Percentiles rank a stretch among this genome's conserved stretches.
These are phyloP conservation scores for Lanmaoa rubissima DNA, from an alignment of 768 basidiomycete genomes.

Conservation along the genomic window DNA sequence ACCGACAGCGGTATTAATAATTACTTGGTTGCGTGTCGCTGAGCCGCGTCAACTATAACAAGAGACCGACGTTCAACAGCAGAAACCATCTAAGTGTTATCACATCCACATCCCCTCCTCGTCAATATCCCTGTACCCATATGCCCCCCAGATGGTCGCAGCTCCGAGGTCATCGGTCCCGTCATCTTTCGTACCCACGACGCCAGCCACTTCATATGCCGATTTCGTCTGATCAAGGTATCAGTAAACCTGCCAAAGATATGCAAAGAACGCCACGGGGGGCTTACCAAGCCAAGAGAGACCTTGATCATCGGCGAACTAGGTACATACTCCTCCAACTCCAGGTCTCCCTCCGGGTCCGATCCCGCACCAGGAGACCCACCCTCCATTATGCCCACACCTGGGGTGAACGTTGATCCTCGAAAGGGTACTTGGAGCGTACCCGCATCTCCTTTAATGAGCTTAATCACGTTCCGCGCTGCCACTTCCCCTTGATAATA, in stretches of 20 bases:
- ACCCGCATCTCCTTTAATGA: conserved; percentile 33
- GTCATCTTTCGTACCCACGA: conserved; percentile 44
- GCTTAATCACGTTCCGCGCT: conserved; percentile 50
- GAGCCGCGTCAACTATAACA: too few relatives aligned
- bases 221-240: conserved; percentile 33
- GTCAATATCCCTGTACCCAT: conserved; percentile 41
- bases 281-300: conserved; percentile 54
- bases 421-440: neutral
- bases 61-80: neutral
- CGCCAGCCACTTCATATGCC: conserved; percentile 46
- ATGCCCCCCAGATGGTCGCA: conserved; percentile 44
- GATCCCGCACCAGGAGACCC: neutral
- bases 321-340: conserved; percentile 47
- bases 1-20: neutral
- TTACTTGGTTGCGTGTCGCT: neutral
- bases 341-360: neutral
- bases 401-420: neutral
- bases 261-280: neutral
- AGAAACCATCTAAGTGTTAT: neutral
- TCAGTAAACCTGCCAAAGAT: neutral
- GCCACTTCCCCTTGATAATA: conserved; percentile 53
- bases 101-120: conserved; percentile 15
- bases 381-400: neutral
- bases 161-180: conserved; percentile 49
- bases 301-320: conserved; percentile 57